Base-by-base conservation (phyloP, 352 stramenopile genomes). In the Phytopythium ostracodes region DNA sequence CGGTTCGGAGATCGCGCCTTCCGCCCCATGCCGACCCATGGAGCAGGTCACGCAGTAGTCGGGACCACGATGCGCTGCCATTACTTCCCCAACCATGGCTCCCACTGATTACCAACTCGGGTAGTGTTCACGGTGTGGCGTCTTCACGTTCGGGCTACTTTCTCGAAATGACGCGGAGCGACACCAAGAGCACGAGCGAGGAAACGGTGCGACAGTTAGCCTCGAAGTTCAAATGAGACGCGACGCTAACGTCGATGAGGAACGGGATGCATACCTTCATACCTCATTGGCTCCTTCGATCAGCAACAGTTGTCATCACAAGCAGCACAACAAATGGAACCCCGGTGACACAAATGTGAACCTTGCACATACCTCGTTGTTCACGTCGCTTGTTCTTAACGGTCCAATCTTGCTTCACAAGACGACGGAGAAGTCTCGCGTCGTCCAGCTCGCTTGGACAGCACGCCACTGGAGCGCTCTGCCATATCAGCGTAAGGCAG, bases 1-100 rank as follows among this genome's bases (percentile, higher is more conserved):
- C 3, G 56, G 42, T n/a, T 53, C 25, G 8, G 29, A 27, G 10
- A 31, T 54, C 29, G 54, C 20, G 24, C 18, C 52, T 2, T 27
- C 31, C 11, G n/a, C 4, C 17, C n/a, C 31, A 20, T n/a, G 5
- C 10, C 22, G n/a, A 11, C 10, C 1, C n/a, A 47, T 58, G 20
- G 52, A 58, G 52, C 52, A 58, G 10, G 47, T 3, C 17, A 58
- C 52, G 31, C 52, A 58, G 24, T 1, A 25, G 14, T 31, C 46
- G 12, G 12, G 3, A 12, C 20, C 14, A 1, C n/a, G 43, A 29
- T 31, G 18, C 18, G 18, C 12, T 12, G 42, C 20, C 18, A 47
- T 47, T 6, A 47, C 42, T 22, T 20, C 20, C 4, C 42, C 42
- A 1, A 8, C n/a, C 17, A 15, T n/a, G 18, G 20, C 4, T 15